Percentiles rank a stretch among this genome's conserved stretches.
phyloP scores from a whole-genome alignment of 2,329 filamentous ascomycete species.

The Orbilia blumenaviensis region DNA sequence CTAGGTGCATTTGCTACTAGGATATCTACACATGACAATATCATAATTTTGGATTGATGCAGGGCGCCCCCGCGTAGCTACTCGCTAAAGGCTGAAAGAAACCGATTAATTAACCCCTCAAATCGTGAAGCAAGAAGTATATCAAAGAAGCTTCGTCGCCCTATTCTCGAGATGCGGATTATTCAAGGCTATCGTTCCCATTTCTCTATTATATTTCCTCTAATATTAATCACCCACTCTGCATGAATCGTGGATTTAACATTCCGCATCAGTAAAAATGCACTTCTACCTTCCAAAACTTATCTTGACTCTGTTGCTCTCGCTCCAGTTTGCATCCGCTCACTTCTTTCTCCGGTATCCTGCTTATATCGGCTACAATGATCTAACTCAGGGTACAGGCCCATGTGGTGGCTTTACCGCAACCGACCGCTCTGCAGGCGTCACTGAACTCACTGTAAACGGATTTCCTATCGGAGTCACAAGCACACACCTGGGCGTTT shows the following conservation, averaged over 20 bases:
- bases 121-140: too few species aligned
- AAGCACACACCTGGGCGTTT: conserved; percentile 1
- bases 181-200: too few species aligned
- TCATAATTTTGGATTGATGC: too few species aligned
- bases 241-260: too few species aligned
- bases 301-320: background rate
- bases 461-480: conserved; percentile 11
- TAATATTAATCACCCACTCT: too few species aligned
- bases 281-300: background rate
- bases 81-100: too few species aligned
- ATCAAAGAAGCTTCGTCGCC: too few species aligned
- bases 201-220: background rate
- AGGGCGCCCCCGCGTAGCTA: too few species aligned
- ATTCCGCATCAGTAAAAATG: background rate
- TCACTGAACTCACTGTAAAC: conserved; percentile 7
- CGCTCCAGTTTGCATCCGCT: background rate
- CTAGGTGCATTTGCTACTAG: too few species aligned
- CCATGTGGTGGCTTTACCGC: conserved; percentile 7
- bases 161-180: too few species aligned
- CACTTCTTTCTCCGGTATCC: conserved; percentile 13
- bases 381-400: background rate
- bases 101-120: too few species aligned
- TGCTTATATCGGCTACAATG: background rate
- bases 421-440: background rate
- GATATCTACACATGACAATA: too few species aligned